Base-by-base conservation (phyloP, 169 alveolate species). In the Plasmodium vinckei region DNA sequence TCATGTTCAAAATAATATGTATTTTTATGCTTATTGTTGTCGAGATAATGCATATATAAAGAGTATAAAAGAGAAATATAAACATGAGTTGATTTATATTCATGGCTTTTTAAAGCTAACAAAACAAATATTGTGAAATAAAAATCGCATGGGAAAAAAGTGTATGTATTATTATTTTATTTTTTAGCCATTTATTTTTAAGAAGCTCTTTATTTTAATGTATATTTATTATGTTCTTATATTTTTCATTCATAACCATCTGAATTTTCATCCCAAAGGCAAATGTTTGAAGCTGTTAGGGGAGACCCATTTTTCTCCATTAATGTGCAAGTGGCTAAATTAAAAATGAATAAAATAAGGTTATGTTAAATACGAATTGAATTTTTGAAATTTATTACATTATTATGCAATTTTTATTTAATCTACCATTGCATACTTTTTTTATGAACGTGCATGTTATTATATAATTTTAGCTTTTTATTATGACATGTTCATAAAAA, bases 251-350 rank as follows among this genome's bases (percentile, higher is more conserved):
- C 15, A 75, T 25, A 49, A 92, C 94, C 97, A 69, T 94, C 97
- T 9, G 94, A 93, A 47, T 94, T 93, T 33, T 89, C 89, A 67
- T 93, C 95, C 97, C 97, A 94, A 56, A 86, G 92, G n/a, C 95
- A 92, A 21, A 94, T 93, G 39, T 95, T 95, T 1, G 97, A 94
- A 5, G 97, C 88, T 47, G 93, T 92, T 69, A 94, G 87, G 19
- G 95, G 95, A 9, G 96, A 91, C 54, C 97, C 97, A 65, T 93
- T 94, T 71, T 90, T 93, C 60, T 94, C 94, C 92, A 92, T 92
- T 72, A 94, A 89, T 57, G 92, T 87, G 90, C 96, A 93, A 33
- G 96, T 94, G 56, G 94, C 97, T 87, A 77, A 33, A 33, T 59
- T 59, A 72, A 72, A 72, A 72, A 72, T 25, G 57, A 73, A 73